These are phyloP conservation scores for Cladosporium sphaerospermum DNA, from an alignment of 2,329 filamentous ascomycete genomes.

Conservation along the genomic window DNA sequence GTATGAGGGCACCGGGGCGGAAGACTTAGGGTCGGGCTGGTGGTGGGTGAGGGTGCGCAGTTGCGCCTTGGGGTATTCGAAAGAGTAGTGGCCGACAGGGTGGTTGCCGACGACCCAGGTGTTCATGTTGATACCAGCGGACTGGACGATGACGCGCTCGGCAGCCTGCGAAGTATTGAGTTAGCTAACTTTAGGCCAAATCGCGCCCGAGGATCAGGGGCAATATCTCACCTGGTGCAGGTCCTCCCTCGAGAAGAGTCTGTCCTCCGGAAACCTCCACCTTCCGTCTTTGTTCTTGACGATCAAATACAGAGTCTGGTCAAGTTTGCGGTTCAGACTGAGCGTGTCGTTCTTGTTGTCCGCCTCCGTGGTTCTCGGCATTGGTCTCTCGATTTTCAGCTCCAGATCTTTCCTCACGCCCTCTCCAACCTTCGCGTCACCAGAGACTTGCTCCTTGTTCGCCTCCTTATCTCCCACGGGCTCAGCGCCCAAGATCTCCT, in stretches of 20 bases:
- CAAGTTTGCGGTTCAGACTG: constrained; percentile 73
- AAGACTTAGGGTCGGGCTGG: neutral
- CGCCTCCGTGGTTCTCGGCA: constrained; percentile 67
- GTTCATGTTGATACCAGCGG: constrained; percentile 93
- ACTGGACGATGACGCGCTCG: constrained; percentile 66
- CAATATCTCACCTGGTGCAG: constrained; percentile 66
- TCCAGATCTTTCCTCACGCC: constrained; percentile 18
- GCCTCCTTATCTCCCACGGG: constrained; percentile 35
- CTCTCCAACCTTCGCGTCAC: constrained; percentile 22
- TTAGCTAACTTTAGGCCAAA: constrained; percentile 15
- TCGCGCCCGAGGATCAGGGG: neutral
- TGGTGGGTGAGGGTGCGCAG: constrained; percentile 10
- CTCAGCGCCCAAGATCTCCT: constrained; percentile 44
- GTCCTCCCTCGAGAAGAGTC: constrained; percentile 64
- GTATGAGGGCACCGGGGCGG: constrained; percentile 20
- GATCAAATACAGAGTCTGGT: constrained; percentile 79
- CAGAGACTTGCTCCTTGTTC: constrained; percentile 40
- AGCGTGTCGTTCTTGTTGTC: constrained; percentile 67
- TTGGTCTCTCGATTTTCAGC: constrained; percentile 57
- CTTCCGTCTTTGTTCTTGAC: constrained; percentile 64
- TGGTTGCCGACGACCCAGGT: constrained; percentile 93
- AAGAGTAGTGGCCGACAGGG: constrained; percentile 73
- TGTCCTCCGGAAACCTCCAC: constrained; percentile 78
- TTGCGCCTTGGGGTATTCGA: constrained; percentile 42
- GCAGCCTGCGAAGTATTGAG: constrained; percentile 58